These are phyloP conservation scores for Pythium monospermum DNA, from an alignment of 352 stramenopile species.

Conservation along the genomic window DNA sequence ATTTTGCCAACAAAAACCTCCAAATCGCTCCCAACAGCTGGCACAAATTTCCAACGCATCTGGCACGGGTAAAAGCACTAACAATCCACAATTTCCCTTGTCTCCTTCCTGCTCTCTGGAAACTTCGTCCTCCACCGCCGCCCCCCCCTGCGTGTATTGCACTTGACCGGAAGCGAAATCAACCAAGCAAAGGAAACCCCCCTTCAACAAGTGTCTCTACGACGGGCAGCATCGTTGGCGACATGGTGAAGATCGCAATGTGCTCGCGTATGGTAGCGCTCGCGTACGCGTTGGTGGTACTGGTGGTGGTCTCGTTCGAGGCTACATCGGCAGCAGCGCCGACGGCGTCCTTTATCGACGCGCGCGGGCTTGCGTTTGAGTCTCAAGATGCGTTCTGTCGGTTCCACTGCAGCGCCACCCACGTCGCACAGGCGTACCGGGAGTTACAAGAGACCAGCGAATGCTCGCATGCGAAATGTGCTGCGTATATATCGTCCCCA, in stretches of 20 bases:
- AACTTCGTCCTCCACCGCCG: too few relatives aligned
- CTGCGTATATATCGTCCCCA: conserved; percentile 5
- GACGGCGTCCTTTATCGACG: conserved; percentile 21
- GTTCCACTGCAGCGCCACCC: conserved; percentile 54
- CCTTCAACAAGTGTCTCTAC: not conserved
- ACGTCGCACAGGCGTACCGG: conserved; percentile 37
- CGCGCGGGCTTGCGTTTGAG: conserved; percentile 38
- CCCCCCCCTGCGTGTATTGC: too few relatives aligned
- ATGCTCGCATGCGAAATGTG: conserved; percentile 30
- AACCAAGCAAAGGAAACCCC: too few relatives aligned
- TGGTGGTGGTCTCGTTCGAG: too few relatives aligned
- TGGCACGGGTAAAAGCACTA: too few relatives aligned
- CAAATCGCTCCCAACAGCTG: too few relatives aligned
- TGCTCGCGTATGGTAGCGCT: not conserved
- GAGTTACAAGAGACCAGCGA: conserved; percentile 31
- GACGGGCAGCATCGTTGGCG: not conserved
- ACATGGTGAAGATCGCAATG: not conserved
- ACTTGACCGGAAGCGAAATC: too few relatives aligned
- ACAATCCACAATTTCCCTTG: too few relatives aligned
- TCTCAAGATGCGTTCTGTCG: conserved; percentile 42
- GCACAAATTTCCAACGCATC: too few relatives aligned
- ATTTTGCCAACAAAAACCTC: too few relatives aligned
- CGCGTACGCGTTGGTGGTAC: conserved; percentile 2
- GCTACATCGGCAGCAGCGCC: too few relatives aligned
- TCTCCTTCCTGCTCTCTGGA: too few relatives aligned